Evolutionary conservation across 1,284 basidiomycete genomes (phyloP).

Genomic region (Coriolopsis trogii): DNA sequence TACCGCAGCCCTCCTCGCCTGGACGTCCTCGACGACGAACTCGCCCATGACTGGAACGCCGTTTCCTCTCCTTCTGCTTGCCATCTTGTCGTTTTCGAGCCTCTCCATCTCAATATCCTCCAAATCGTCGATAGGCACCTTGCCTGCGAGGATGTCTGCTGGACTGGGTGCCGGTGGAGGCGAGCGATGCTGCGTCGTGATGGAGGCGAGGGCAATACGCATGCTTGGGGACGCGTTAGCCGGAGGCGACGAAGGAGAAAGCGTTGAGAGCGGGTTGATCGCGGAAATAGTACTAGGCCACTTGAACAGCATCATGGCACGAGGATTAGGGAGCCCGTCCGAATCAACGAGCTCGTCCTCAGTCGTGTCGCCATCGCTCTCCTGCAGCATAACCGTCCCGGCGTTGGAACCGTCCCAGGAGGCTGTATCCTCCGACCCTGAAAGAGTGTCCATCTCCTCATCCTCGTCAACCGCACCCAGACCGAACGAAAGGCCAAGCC

Average conservation of each 20-base stretch:
- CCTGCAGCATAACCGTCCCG: constrained; percentile 38
- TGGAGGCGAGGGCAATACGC: constrained; percentile 35
- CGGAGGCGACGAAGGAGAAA: constrained; percentile 49
- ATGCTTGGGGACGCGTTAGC: constrained; percentile 29
- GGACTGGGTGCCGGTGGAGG: constrained; percentile 46
- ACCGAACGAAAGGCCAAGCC: constrained; percentile 20
- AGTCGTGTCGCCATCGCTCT: constrained; percentile 37
- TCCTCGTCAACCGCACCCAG: constrained; percentile 25
- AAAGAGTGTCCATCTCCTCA: constrained; percentile 30
- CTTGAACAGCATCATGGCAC: constrained; percentile 71
- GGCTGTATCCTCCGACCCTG: constrained; percentile 21
- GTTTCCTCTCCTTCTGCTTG: constrained; percentile 22
- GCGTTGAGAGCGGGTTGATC: constrained; percentile 75
- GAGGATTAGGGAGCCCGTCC: constrained; percentile 70
- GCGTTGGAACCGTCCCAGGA: constrained; percentile 39
- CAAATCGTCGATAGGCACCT: constrained; percentile 46
- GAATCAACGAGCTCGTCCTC: constrained; percentile 80
- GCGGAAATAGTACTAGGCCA: constrained; percentile 62
- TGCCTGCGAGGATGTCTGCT: constrained; percentile 66
- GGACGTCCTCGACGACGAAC: constrained; percentile 43
- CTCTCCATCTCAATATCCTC: constrained; percentile 46
- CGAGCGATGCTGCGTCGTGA: constrained; percentile 37
- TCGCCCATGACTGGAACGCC: constrained; percentile 55
- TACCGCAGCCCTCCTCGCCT: constrained; percentile 54
- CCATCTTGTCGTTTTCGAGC: constrained; percentile 27